Conservation (phyloP, 78 protist species). For the Kipferlia bialata region DNA sequence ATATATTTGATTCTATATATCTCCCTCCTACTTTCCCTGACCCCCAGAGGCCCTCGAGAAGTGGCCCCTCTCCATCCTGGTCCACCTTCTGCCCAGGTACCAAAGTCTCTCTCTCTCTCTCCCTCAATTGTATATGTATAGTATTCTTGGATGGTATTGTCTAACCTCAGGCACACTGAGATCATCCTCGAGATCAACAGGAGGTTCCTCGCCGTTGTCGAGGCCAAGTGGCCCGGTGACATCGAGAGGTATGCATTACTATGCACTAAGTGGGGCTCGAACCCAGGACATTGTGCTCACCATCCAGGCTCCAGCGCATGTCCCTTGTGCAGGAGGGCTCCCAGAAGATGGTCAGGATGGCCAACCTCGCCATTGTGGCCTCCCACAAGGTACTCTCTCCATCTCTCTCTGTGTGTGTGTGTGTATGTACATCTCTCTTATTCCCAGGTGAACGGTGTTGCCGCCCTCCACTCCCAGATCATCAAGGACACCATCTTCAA, state of each 20-base stretch:
- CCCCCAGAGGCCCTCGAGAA: constrained; percentile 85
- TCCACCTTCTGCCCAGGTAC: constrained; percentile 71
- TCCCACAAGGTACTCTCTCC: too few species aligned
- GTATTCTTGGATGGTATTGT: too few species aligned
- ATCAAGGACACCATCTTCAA: constrained; percentile 47
- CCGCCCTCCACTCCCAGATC: constrained; percentile 74
- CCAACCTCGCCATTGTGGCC: constrained; percentile 75
- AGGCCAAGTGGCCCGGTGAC: constrained; percentile 43
- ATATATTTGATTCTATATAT: too few species aligned
- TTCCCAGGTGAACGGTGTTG: constrained; percentile 83
- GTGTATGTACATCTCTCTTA: too few species aligned
- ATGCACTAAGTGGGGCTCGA: background rate
- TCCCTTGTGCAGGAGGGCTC: constrained; percentile 68
- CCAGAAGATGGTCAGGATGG: constrained; percentile 70
- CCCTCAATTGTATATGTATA: too few species aligned
- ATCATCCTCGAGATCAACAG: constrained; percentile 76
- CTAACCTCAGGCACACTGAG: constrained; percentile 25
- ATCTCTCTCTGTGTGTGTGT: too few species aligned
- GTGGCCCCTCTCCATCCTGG: constrained; percentile 75
- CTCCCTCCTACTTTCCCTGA: too few species aligned
- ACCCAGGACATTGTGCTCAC: too few species aligned
- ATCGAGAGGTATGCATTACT: constrained; percentile 13
- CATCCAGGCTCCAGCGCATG: constrained; percentile 39
- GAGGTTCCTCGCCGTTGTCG: constrained; percentile 44
- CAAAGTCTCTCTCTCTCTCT: too few species aligned